Evolutionary conservation across 331 rosid genomes (phyloP), one percentile per base, ranked within the genome.

Genomic region (Malus hybrid): DNA sequence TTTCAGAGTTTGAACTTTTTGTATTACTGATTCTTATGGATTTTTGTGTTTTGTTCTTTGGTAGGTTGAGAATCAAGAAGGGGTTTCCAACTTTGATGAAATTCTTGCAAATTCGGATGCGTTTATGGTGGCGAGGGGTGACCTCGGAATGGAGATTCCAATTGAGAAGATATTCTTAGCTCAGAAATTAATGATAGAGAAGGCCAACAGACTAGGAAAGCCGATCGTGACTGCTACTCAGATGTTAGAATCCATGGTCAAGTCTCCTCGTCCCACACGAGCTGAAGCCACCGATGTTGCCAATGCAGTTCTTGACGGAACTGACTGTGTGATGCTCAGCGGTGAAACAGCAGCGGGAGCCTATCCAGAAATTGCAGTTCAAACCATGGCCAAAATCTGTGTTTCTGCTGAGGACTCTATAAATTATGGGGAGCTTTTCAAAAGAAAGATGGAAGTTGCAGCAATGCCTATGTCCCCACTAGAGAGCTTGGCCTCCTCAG

Each of bases 311-410:
- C 84, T 86, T 36, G 89, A 82, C 14, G 89, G 89, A 77, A 93
- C 96, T 18, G 98, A 93, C 82, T 93, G 97, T 65, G 98, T 93
- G 63, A 93, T 93, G 98, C 96, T 93, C 32, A 93, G 98, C 73
- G 97, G 98, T 29, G 98, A 93, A 80, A 93, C 97, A 5, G 98
- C 98, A 74, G 96, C 97, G 12, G 98, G 98, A 73, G 89, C 93
- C 56, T 93, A 93, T 83, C 98, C 98, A 20, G 98, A 88, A 63
- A 87, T 88, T n/a, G 93, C 97, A 12, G 97, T 93, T 48, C 89
- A 70, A 53, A 93, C 91, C 30, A 93, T 93, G 98, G 93, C 98
- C 75, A 88, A 87, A 75, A 93, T 93, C 55, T 93, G 98, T 30
- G 46, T 89, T 7, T 96, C 90, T 82, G 97, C 98, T 67, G 98